Evolutionary conservation across 192 early-diverging fungal species (phyloP), one percentile per base, ranked within the genome.

Genomic region (Gigaspora rosea): DNA sequence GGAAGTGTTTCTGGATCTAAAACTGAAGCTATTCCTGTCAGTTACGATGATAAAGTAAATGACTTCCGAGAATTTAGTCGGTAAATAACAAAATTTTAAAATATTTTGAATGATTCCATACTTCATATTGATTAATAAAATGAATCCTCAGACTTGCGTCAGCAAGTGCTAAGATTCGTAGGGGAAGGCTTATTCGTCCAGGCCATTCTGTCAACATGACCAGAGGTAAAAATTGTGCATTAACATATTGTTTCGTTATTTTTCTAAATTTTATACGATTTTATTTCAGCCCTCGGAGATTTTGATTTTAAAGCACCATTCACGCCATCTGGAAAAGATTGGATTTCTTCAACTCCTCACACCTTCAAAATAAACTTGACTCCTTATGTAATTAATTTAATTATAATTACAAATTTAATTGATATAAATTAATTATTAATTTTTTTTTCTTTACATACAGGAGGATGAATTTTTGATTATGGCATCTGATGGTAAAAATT

Each of bases 401-500:
- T 6, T 41, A 41, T 41, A 6, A 41, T 41, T 7, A 41, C 41
- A 41, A 41, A 41, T 41, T 7, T 41, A 41, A 41, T 41, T 41
- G 41, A 41, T 3, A 41, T 41, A 41, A 7, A 41, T 41, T 41
- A 6, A 41, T 41, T 41, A 41, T 7, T 41, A 41, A 41, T 41
- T 41, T 41, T 41, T 41, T 41, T 41, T 41, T 41, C 41, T 41
- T 41, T 41, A 41, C 0, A 41, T 7, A 41, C 2, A 41, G 41
- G 41, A 67, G 36, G 65, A 67, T 49, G 46, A 67, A 67, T 67
- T 67, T 67, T 16, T 67, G 46, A 67, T 67, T 67, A 12, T 67
- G 32, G 65, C 65, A 4, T 67, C 65, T 3, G 65, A 67, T 46
- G 65, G 65, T 67, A 16, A 5, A 13, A 63, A 33, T 7, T 12